Evolutionary conservation across 768 basidiomycete genomes (phyloP), one percentile per base, ranked within the genome.

Genomic region (Phlebiopsis flavidoalba): DNA sequence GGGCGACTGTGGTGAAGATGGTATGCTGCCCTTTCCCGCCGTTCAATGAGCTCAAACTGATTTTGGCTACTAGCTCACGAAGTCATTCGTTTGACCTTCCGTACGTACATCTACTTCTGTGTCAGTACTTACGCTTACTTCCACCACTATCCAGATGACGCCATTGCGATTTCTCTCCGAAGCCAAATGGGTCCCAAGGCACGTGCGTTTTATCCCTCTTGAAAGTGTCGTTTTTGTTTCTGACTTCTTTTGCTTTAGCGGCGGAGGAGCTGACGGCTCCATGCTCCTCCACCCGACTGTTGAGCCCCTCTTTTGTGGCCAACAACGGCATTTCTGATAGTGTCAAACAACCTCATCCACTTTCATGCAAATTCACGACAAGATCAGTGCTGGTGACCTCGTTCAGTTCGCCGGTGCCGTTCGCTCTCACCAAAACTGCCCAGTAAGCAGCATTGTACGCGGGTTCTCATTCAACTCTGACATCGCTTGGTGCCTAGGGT

Each of bases 1-100:
- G 33, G 69, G 64, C n/a, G 53, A 69, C 60, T 73, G 72, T 51
- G 67, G 69, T 51, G 67, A 72, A 45, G 69, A 70, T 17, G 54
- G 63, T 14, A 43, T 43, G 40, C 12, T 6, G 26, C 26, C 40
- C 3, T 43, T 43, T 3, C 3, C 40, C 17, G 10, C 40, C 40
- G 40, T 12, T 10, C 10, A 31, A 31, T 12, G 40, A 31, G 15
- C 53, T 12, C 31, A n/a, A 21, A 26, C 40, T 43, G 40, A 43
- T 43, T 3, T 12, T 4, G 11, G 10, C 17, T 10, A 3, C 21
- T 17, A 31, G 46, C 49, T 3, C 59, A 50, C 53, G 52, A 53
- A 8, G 47, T 45, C 22, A 40, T 57, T 31, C 57, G 33, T 10
- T 37, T 43, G 36, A 52, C 22, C 17, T 60, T 60, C 59, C 59